A percentile compares a stretch with the other conserved stretches of the same genome.
Conservation (phyloP, 2,329 filamentous ascomycete genomes). For the Kalmusia sp. region DNA sequence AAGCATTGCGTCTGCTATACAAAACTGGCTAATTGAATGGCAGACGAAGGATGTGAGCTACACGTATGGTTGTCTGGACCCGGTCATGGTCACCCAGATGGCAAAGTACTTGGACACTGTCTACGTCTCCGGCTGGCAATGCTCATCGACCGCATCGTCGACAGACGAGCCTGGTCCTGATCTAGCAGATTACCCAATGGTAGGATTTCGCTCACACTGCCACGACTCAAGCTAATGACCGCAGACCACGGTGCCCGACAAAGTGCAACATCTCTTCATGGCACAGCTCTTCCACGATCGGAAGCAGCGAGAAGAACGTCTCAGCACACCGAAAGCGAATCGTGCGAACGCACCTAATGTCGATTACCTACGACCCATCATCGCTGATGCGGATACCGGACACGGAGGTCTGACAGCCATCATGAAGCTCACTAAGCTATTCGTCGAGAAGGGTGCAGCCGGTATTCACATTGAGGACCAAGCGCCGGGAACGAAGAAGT, state of each 20-base stretch:
- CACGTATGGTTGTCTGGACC: constrained; percentile 97
- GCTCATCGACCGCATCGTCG: constrained; percentile 91
- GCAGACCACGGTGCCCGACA: constrained; percentile 96
- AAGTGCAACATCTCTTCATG: constrained; percentile 97
- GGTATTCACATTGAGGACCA: constrained; percentile 99
- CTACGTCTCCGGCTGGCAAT: constrained; percentile 99
- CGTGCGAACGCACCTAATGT: constrained; percentile 78
- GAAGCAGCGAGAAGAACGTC: constrained; percentile 95
- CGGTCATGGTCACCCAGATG: constrained; percentile 99
- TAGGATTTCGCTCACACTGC: constrained; percentile 23
- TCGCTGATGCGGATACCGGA: constrained; percentile 96
- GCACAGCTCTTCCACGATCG: constrained; percentile 99
- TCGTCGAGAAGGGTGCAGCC: constrained; percentile 93
- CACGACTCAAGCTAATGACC: constrained; percentile 20
- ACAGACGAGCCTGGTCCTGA: constrained; percentile 97
- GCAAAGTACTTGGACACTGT: constrained; percentile 98
- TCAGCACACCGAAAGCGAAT: constrained; percentile 75
- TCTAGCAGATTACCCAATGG: constrained; percentile 89
- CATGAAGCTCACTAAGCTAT: constrained; percentile 99
- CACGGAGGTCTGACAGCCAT: constrained; percentile 97
- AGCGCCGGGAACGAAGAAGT: constrained; percentile 98
- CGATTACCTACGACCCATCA: constrained; percentile 94
- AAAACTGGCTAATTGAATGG: constrained; percentile 19
- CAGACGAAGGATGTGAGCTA: constrained; percentile 86
- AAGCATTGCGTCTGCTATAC: not conserved